phyloP scores from a whole-genome alignment of 2,329 filamentous ascomycete genomes.

The Sarocladium brachiariae region DNA sequence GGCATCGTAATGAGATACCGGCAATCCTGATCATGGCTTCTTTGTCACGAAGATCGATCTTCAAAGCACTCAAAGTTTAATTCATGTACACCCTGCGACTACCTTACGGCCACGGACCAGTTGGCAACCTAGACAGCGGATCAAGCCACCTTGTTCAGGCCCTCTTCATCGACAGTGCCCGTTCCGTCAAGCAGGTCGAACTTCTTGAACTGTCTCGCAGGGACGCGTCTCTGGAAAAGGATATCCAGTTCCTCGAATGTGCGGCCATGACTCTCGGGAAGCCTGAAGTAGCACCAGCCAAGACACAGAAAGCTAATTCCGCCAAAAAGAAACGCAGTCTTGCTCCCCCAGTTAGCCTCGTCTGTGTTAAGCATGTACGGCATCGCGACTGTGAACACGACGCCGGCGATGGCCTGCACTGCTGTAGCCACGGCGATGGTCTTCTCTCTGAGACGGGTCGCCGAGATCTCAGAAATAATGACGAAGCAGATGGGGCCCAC shows the following conservation, averaged over 20 bases:
- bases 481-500: slow-evolving; percentile 17
- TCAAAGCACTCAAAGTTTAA: not conserved
- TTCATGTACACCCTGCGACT: not conserved
- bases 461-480: slow-evolving; percentile 27
- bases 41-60: too few species aligned
- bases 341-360: slow-evolving; percentile 17
- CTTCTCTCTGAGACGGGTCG: slow-evolving; percentile 26
- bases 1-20: too few species aligned
- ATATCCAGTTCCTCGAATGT: slow-evolving; percentile 19
- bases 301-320: slow-evolving; percentile 13
- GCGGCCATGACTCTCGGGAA: slow-evolving; percentile 19
- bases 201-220: slow-evolving; percentile 31
- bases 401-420: slow-evolving; percentile 19
- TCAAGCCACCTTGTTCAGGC: not conserved
- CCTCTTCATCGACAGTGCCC: slow-evolving; percentile 19
- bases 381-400: slow-evolving; percentile 16
- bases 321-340: slow-evolving; percentile 18
- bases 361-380: slow-evolving; percentile 19
- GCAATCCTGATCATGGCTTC: too few species aligned
- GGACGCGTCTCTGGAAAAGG: slow-evolving; percentile 13
- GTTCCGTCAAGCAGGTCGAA: slow-evolving; percentile 50
- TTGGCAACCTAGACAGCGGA: too few species aligned
- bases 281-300: slow-evolving; percentile 18
- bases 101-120: too few species aligned
- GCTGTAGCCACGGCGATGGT: slow-evolving; percentile 23